Percentiles rank a stretch among this genome's conserved stretches.
These are phyloP conservation scores for Tylopilus balloui DNA, from an alignment of 768 basidiomycete species.

Conservation along the genomic window DNA sequence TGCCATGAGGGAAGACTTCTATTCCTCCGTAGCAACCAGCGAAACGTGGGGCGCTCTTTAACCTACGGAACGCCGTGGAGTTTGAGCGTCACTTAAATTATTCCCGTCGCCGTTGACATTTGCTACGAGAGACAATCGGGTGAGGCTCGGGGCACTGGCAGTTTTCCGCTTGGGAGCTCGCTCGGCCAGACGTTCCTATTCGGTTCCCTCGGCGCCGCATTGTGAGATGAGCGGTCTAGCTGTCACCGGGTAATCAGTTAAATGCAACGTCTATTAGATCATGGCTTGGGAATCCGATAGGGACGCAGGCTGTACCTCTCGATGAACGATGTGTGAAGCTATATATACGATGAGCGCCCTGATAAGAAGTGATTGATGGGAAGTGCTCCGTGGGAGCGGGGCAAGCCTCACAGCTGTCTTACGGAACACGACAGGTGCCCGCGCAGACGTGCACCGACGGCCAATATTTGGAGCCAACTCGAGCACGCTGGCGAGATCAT, in stretches of 20 bases:
- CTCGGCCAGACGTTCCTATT: slow-evolving; percentile 11
- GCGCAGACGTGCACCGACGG: neutral
- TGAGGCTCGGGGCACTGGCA: neutral
- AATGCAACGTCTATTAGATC: slow-evolving; percentile 16
- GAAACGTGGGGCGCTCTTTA: slow-evolving; percentile 22
- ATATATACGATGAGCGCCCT: slow-evolving; percentile 36
- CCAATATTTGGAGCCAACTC: neutral
- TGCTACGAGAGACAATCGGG: neutral
- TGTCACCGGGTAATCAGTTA: slow-evolving; percentile 21
- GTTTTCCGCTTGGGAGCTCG: slow-evolving; percentile 1
- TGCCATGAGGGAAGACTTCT: slow-evolving; percentile 28
- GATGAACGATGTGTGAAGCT: slow-evolving; percentile 31
- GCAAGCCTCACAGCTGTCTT: slow-evolving; percentile 10
- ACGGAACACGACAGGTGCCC: slow-evolving; percentile 9
- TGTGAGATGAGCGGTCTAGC: slow-evolving; percentile 19
- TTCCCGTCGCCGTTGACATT: slow-evolving; percentile 10
- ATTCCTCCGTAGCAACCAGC: slow-evolving; percentile 31
- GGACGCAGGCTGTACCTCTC: slow-evolving; percentile 24
- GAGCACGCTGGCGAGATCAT: neutral
- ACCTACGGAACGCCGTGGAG: slow-evolving; percentile 24
- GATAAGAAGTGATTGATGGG: slow-evolving; percentile 54
- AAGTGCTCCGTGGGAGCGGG: slow-evolving; percentile 31
- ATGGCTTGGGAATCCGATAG: slow-evolving; percentile 30
- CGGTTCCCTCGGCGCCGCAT: slow-evolving; percentile 15
- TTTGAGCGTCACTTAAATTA: slow-evolving; percentile 22